Base-by-base conservation (phyloP, 192 early-diverging fungal species). In the Linderina pennispora region DNA sequence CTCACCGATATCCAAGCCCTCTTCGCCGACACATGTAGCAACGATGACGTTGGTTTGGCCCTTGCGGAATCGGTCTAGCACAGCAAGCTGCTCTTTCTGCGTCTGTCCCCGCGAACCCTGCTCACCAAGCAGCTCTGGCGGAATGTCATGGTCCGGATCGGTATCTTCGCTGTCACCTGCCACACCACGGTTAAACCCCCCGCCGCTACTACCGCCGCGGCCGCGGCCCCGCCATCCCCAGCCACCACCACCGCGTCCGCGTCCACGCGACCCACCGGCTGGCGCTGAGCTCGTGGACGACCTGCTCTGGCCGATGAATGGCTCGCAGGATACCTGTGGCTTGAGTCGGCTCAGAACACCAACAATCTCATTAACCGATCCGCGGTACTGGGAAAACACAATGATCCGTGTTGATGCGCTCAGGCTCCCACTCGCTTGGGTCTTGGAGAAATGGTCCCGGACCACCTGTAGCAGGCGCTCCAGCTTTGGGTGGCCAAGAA, bases 1-100 rank as follows among this genome's bases (percentile, higher is more conserved):
- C 41, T 97, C 91, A 39, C 91, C 94, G 74, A 97, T 97, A 58
- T 97, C 94, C 23, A 97, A 64, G 1, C 94, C 94, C 70, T 97
- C 94, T 65, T 97, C 94, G 38, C 91, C 94, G 34, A 97, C 90
- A 16, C 80, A 90, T 0, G 94, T 94, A 1, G 87, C 85, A 2
- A 97, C 90, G 10, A 97, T 73, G 9, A 89, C 83, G 58, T 97
- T 97, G 38, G 85, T 80, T 18, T 77, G 55, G 23, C 92, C 89
- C 16, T 59, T 55, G 36, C 86, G 78, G 55, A 97, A 97, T 18
- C 84, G 78, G 3, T 59, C 60, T 22, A 92, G 77, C 18, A 90
- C 77, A 35, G 83, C 76, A 23, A 90, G 74, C 59, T 97, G 91
- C 52, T 90, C 84, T 41, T 87, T 87, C 43, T 94, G 94, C 8